phyloP scores from a whole-genome alignment of 2,329 filamentous ascomycete species.

The Orbilia blumenaviensis region DNA sequence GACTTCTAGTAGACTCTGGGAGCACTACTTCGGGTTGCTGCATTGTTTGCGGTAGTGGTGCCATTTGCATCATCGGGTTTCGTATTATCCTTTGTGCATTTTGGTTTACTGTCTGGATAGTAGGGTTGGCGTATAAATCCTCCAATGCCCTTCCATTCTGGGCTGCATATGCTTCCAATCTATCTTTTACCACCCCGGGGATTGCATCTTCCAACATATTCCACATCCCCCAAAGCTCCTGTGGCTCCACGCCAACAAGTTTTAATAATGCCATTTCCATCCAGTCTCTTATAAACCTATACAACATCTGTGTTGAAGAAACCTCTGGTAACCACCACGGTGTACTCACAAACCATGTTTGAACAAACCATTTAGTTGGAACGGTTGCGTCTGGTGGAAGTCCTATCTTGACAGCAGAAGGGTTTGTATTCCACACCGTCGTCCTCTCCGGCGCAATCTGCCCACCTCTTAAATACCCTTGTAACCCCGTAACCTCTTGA shows the following conservation, averaged over 20 bases:
- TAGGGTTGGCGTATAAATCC: no score
- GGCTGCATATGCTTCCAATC: no score
- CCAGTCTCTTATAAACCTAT: slow-evolving; percentile 1
- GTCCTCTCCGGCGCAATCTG: background rate
- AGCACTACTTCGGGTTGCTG: no score
- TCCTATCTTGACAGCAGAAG: no score
- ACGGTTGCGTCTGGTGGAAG: no score
- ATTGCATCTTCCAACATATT: background rate
- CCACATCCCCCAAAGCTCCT: background rate
- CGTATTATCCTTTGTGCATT: no score
- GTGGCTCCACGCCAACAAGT: background rate
- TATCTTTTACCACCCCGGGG: background rate
- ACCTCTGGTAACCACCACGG: slow-evolving; percentile 22
- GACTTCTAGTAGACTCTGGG: no score
- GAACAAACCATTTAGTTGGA: background rate
- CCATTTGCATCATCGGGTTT: no score
- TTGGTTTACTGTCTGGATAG: no score
- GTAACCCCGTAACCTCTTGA: background rate
- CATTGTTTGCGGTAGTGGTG: no score
- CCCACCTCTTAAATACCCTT: background rate
- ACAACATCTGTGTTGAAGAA: background rate
- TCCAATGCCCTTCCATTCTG: no score
- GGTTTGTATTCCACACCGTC: background rate
- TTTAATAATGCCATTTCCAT: background rate
- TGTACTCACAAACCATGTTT: background rate